Percentiles rank a stretch among this genome's conserved stretches.
Evolutionary conservation across 2,329 filamentous ascomycete genomes (phyloP).

Genomic region (Colletotrichum sp.): DNA sequence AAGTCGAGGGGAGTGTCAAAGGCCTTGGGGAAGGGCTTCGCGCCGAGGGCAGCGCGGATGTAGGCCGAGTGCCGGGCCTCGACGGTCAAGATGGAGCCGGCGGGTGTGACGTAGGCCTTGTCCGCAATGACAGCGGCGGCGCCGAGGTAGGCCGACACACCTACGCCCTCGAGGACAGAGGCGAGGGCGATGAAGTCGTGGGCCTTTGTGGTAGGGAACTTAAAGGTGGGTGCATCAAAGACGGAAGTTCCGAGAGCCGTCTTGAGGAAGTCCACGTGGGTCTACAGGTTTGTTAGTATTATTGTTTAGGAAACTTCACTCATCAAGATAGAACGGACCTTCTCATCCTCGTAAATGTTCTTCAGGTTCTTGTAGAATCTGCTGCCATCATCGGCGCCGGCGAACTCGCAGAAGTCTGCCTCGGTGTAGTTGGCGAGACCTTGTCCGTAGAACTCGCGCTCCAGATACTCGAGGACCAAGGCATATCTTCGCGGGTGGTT

Average conservation of each 20-base stretch:
- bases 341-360: slow-evolving; percentile 61
- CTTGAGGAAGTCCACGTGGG: slow-evolving; percentile 62
- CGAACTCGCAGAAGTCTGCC: slow-evolving; percentile 55
- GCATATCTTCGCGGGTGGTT: slow-evolving; percentile 38
- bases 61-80: slow-evolving; percentile 70
- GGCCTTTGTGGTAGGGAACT: slow-evolving; percentile 61
- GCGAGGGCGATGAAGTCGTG: slow-evolving; percentile 65
- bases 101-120: slow-evolving; percentile 63
- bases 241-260: slow-evolving; percentile 49
- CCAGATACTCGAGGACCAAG: slow-evolving; percentile 59
- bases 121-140: slow-evolving; percentile 63
- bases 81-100: slow-evolving; percentile 67
- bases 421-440: slow-evolving; percentile 62
- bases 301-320: neutral
- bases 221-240: slow-evolving; percentile 46
- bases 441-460: slow-evolving; percentile 66
- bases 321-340: slow-evolving; percentile 5
- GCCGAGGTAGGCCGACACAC: slow-evolving; percentile 68
- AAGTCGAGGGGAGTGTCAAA: slow-evolving; percentile 65
- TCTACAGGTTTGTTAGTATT: slow-evolving; percentile 23
- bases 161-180: slow-evolving; percentile 67
- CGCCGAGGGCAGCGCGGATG: slow-evolving; percentile 53
- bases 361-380: slow-evolving; percentile 63
- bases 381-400: slow-evolving; percentile 40
- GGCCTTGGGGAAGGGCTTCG: slow-evolving; percentile 61